phyloP scores from a whole-genome alignment of 176 grass and related monocot genomes.

The barley (Hordeum vulgare) region DNA sequence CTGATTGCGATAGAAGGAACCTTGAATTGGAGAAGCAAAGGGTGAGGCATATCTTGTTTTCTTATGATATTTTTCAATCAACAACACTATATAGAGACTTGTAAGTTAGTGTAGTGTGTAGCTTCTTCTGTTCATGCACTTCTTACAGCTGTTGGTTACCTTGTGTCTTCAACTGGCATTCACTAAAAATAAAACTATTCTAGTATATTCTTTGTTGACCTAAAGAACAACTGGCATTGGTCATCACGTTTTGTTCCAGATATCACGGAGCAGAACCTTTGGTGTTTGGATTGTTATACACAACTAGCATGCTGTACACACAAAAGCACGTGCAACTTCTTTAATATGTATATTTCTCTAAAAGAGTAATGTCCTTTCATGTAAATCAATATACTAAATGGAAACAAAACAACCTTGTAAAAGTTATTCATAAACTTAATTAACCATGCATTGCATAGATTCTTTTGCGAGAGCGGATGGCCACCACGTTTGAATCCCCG shows the following conservation, averaged over 20 bases:
- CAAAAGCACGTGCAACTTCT: neutral
- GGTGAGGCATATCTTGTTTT: neutral
- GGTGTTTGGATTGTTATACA: neutral
- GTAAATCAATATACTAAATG: neutral
- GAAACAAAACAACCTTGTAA: neutral
- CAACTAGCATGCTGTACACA: neutral
- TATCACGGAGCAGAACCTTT: neutral
- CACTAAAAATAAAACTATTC: neutral
- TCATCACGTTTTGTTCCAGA: neutral
- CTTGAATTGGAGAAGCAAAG: conserved; percentile 20
- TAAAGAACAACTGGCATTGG: neutral
- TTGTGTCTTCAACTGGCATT: neutral
- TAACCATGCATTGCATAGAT: neutral
- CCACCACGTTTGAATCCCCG: neutral
- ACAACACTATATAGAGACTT: neutral
- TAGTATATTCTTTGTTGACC: neutral
- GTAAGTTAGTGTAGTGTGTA: neutral
- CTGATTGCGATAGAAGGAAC: neutral
- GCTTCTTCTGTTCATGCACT: neutral
- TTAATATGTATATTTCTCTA: neutral
- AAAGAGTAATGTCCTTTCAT: neutral
- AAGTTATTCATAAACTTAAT: neutral
- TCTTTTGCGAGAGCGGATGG: neutral
- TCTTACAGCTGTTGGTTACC: neutral
- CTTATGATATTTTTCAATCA: neutral